These are phyloP conservation scores for Carex cristatella DNA, from an alignment of 176 grass and related monocot species.

Conservation along the genomic window DNA sequence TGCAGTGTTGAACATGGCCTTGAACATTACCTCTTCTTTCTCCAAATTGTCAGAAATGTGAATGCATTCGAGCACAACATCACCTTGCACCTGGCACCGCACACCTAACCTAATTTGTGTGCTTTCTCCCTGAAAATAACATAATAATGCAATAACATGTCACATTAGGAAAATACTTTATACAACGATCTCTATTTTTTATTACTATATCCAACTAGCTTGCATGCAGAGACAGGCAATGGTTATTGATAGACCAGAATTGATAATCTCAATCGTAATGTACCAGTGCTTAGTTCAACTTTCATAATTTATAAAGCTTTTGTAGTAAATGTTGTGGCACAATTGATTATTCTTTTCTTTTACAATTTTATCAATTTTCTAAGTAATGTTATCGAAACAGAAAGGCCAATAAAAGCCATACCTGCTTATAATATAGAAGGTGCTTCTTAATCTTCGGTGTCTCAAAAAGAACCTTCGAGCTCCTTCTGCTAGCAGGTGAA, in stretches of 20 bases:
- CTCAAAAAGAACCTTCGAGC: slow-evolving; percentile 64
- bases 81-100: slow-evolving; percentile 42
- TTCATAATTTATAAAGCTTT: not conserved
- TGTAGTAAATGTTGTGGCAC: not conserved
- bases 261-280: slow-evolving; percentile 14
- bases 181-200: not conserved
- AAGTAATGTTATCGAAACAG: not conserved
- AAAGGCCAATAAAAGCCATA: slow-evolving; percentile 3
- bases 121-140: slow-evolving; percentile 50
- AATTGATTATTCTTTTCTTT: not conserved
- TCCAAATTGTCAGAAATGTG: slow-evolving; percentile 59
- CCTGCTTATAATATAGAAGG: slow-evolving; percentile 70
- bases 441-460: slow-evolving; percentile 64
- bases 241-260: slow-evolving; percentile 25
- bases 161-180: not conserved
- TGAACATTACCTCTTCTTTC: slow-evolving; percentile 75
- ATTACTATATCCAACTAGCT: not conserved
- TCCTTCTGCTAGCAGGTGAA: slow-evolving; percentile 50
- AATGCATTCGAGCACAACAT: slow-evolving; percentile 90
- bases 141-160: slow-evolving; percentile 13
- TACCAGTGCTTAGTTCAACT: slow-evolving; percentile 25
- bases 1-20: slow-evolving; percentile 91
- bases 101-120: slow-evolving; percentile 27
- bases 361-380: not conserved
- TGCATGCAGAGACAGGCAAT: not conserved